Base-by-base conservation (phyloP, 108 stramenopile species). In the Skeletonema marinoi region DNA sequence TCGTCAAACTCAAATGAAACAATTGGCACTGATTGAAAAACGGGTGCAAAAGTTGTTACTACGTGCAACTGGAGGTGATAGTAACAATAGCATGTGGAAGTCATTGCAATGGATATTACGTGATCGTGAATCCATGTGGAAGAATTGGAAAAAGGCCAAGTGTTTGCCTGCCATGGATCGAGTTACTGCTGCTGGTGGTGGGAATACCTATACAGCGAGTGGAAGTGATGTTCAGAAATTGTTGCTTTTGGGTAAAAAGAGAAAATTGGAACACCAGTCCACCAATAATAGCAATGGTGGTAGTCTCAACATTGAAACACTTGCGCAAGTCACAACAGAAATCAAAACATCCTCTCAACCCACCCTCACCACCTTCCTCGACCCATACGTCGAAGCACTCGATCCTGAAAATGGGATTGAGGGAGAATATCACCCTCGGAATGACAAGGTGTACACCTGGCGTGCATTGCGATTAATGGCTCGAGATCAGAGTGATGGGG, bases 321-420 rank as follows among this genome's bases (percentile, higher is more conserved):
- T 86, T 4, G 60, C 75, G 6, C 19, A 65, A 56, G 69, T 87
- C 14, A 66, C 85, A 11, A 56, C 65, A 48, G 56, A 74, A n/a
- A 71, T 85, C 46, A 64, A 59, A 17, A 3, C 83, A 66, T 60
- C 76, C 4, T 56, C 54, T n/a, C 58, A 75, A 14, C 81, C 86
- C 14, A 33, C 72, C 11, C 63, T 94, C 19, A 78, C 86, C 35
- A 46, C 46, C 17, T 92, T 90, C 63, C 68, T 95, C 66, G 87
- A 89, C 60, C 77, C 80, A 1, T 95, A 92, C 67, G 86, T 89
- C 3, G 94, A 93, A 14, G 94, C 94, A 16, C 77, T 90, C 21
- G 92, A 95, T 72, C 94, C 94, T 12, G 94, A 93, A 25, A 76
- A 87, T 51, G 92, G 92, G 2, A 90, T 95, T 19, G 94, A 95